Evolutionary conservation across 2,329 filamentous ascomycete species (phyloP), one percentile per base, ranked within the genome.

Genomic region (Fusarium redolens): DNA sequence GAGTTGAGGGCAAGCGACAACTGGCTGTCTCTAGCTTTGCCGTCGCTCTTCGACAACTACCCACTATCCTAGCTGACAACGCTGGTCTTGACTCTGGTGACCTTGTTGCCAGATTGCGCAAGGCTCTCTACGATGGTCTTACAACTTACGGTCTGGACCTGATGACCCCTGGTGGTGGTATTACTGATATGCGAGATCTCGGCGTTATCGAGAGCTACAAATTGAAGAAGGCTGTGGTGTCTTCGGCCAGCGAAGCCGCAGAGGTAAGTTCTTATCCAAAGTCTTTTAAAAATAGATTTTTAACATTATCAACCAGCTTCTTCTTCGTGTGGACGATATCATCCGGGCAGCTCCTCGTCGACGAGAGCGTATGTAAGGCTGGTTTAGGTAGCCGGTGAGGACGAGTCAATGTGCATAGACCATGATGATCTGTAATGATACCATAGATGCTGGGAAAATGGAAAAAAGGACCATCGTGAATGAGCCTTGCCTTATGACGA

Each of bases 141-240:
- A 95, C 92, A 56, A 97, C 92, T 68, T 97, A 96, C 60, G 96
- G 96, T 25, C 86, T 99, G 72, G 96, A 99, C 80, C 86, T 99
- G 71, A 87, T 93, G 84, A 94, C 92, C 3, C 95, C 96, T 4
- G 96, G 96, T 44, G 96, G 96, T 67, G 95, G 95, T 48, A 94
- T 99, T 79, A 89, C 94, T 17, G 96, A 99, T 80, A 99, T 99
- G 96, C 90, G 96, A 60, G 94, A 99, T 78, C 82, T 97, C 52
- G 96, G 96, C 48, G 95, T 99, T 33, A 92, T 99, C 75, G 96
- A 99, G 86, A 97, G 94, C 83, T 98, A 98, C 88, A 99, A 99
- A 88, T 86, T 99, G 81, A 99, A 99, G 90, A 92, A 91, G 81
- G 96, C 96, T n/a, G 96, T 99, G 61, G 96, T 99, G 57, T 97